Conservation (phyloP, 495 filamentous ascomycete genomes). For the Penicillium pulvis region DNA sequence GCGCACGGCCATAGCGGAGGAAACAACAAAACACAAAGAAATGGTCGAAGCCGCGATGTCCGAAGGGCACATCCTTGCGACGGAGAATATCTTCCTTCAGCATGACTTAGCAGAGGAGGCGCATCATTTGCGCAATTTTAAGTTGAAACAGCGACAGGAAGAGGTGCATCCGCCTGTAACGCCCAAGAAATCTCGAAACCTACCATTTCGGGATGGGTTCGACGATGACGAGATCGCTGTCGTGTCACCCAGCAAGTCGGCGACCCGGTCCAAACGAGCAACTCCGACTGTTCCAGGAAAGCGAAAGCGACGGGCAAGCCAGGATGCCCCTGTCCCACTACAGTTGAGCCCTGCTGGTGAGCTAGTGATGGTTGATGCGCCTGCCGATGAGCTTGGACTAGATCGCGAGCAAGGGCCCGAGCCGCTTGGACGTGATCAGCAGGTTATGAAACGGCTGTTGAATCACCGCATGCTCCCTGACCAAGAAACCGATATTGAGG, state of each 20-base stretch:
- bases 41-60: slow-evolving; percentile 58
- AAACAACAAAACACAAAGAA: slow-evolving; percentile 53
- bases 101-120: slow-evolving; percentile 65
- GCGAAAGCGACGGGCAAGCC: slow-evolving; percentile 59
- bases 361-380: slow-evolving; percentile 25
- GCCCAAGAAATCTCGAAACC: slow-evolving; percentile 58
- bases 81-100: slow-evolving; percentile 64
- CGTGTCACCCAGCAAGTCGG: slow-evolving; percentile 59
- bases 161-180: slow-evolving; percentile 49
- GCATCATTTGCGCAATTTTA: slow-evolving; percentile 49
- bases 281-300: slow-evolving; percentile 65
- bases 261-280: slow-evolving; percentile 46
- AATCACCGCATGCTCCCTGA: slow-evolving; percentile 53
- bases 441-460: slow-evolving; percentile 60
- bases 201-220: slow-evolving; percentile 69
- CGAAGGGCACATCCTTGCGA: slow-evolving; percentile 62
- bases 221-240: slow-evolving; percentile 68
- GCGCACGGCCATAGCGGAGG: slow-evolving; percentile 57
- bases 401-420: slow-evolving; percentile 13
- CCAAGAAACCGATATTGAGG: slow-evolving; percentile 57
- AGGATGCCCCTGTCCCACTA: slow-evolving; percentile 57
- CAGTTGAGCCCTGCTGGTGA: slow-evolving; percentile 50
- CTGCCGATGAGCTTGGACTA: slow-evolving; percentile 26
- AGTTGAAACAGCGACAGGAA: slow-evolving; percentile 42
- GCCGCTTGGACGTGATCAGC: slow-evolving; percentile 16